A percentile compares a stretch with the other conserved stretches of the same genome.
phyloP scores from a whole-genome alignment of 208 protist species.

The Tritrichomonas foetus region DNA sequence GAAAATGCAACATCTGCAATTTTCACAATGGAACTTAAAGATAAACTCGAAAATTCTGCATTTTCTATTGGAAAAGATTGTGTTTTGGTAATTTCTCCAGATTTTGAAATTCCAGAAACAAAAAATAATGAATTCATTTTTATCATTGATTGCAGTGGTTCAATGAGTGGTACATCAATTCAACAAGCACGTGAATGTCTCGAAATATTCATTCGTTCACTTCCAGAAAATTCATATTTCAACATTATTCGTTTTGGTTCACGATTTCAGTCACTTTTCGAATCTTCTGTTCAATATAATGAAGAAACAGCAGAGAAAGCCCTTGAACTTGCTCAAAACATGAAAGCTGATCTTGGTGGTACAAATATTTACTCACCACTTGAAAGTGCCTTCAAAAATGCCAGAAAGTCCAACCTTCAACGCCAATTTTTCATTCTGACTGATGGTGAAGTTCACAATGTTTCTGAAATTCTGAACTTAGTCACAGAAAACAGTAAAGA shows the following conservation, averaged over 20 bases:
- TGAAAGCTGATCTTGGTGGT: conserved; percentile 59
- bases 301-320: conserved; percentile 47
- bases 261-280: conserved; percentile 33
- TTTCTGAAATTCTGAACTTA: neutral
- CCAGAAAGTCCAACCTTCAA: neutral
- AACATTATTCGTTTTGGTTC: conserved; percentile 61
- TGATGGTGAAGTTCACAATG: conserved; percentile 55
- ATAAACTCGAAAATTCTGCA: neutral
- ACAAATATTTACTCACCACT: conserved; percentile 54
- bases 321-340: neutral
- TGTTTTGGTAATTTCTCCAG: neutral
- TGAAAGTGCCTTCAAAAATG: conserved; percentile 34
- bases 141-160: conserved; percentile 56
- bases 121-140: conserved; percentile 54
- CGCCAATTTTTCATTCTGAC: conserved; percentile 59
- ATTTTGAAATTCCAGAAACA: neutral
- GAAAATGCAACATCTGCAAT: neutral
- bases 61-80: neutral
- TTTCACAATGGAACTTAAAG: neutral
- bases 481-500: neutral
- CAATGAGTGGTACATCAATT: conserved; percentile 53
- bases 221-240: conserved; percentile 51
- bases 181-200: conserved; percentile 34
- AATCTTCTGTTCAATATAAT: conserved; percentile 42
- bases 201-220: conserved; percentile 50